A percentile compares a stretch with the other conserved stretches of the same genome.
Evolutionary conservation across 345 rosid genomes (phyloP).

Genomic region (Pistacia integerrima): DNA sequence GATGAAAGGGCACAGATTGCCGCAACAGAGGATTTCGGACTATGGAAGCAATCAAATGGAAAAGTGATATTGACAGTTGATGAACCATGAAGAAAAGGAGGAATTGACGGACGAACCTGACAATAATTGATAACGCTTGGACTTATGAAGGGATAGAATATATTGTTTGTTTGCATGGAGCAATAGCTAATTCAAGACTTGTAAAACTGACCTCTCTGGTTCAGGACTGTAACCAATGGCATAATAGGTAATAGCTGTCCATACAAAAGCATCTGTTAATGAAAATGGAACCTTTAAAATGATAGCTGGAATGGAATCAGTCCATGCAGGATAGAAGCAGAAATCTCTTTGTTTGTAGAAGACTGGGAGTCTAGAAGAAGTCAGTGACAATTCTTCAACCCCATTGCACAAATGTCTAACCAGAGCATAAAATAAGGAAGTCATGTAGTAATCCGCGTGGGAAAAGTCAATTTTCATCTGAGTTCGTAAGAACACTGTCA

Average conservation of each 20-base stretch:
- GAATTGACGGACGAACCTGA: constrained; percentile 50
- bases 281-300: constrained; percentile 54
- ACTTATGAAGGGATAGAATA: not conserved
- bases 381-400: constrained; percentile 41
- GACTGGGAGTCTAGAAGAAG: constrained; percentile 43
- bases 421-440: constrained; percentile 44
- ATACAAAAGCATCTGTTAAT: constrained; percentile 41
- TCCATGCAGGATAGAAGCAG: constrained; percentile 58
- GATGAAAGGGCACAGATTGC: constrained; percentile 23
- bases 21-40: constrained; percentile 37
- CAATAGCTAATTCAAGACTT: not conserved
- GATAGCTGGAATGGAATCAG: constrained; percentile 41
- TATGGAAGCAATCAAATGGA: constrained; percentile 46
- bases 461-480: constrained; percentile 32
- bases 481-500: constrained; percentile 43
- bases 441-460: constrained; percentile 41
- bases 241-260: constrained; percentile 58
- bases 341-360: constrained; percentile 52
- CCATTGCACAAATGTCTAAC: constrained; percentile 39
- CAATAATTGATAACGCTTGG: not conserved
- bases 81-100: constrained; percentile 48
- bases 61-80: constrained; percentile 45
- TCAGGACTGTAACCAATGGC: constrained; percentile 56
- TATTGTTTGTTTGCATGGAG: not conserved
- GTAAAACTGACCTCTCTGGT: constrained; percentile 36